phyloP scores from a whole-genome alignment of 805 yeast species.

The Maudiozyma serrabonitensis region DNA sequence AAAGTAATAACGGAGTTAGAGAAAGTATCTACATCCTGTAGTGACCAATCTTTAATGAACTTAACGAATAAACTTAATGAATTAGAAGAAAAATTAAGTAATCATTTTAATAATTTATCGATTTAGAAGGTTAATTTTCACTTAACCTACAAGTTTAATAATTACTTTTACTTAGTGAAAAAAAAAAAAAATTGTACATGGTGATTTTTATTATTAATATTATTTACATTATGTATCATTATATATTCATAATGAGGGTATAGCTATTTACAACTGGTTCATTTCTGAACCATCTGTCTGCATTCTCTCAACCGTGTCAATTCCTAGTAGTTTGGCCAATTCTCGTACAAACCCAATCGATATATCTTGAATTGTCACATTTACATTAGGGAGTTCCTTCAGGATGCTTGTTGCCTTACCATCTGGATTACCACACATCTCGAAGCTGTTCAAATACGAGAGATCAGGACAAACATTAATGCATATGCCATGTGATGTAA shows the following conservation, averaged over 20 bases:
- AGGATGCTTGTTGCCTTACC: slow-evolving; percentile 46
- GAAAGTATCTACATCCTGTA: slow-evolving; percentile 49
- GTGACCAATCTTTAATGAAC: slow-evolving; percentile 59
- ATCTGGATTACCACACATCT: slow-evolving; percentile 78
- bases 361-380: slow-evolving; percentile 29
- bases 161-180: too few species aligned
- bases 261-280: not conserved
- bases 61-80: slow-evolving; percentile 55
- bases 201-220: not conserved
- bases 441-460: slow-evolving; percentile 56
- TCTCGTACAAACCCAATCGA: slow-evolving; percentile 37
- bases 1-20: slow-evolving; percentile 54
- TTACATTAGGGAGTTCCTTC: slow-evolving; percentile 21
- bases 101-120: slow-evolving; percentile 8
- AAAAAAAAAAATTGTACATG: too few species aligned
- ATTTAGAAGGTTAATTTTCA: not conserved
- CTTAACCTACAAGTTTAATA: too few species aligned
- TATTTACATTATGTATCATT: not conserved
- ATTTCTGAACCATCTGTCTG: slow-evolving; percentile 27
- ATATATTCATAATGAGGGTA: not conserved
- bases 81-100: slow-evolving; percentile 32
- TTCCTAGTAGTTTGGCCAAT: slow-evolving; percentile 33
- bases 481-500: slow-evolving; percentile 86
- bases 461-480: slow-evolving; percentile 71
- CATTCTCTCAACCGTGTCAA: slow-evolving; percentile 30